These are phyloP conservation scores for Calycina herbarum DNA, from an alignment of 2,329 filamentous ascomycete species.

Conservation along the genomic window DNA sequence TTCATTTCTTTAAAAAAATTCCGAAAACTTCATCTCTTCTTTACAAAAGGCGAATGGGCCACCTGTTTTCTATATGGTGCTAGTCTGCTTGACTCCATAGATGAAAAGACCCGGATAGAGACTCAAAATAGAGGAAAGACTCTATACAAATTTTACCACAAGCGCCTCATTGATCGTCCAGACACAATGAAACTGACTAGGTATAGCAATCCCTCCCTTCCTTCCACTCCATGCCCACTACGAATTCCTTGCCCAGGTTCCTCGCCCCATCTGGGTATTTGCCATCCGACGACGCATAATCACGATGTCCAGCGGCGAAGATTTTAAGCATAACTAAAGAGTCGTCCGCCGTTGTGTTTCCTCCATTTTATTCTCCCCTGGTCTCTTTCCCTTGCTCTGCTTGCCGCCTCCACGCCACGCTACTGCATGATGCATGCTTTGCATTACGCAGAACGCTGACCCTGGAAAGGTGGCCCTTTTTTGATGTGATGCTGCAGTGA, in stretches of 20 bases:
- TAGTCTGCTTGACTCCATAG: conserved; percentile 9
- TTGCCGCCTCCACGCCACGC: conserved; percentile 14
- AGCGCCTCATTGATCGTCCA: not conserved
- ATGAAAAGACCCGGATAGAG: conserved; percentile 14
- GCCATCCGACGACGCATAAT: not conserved
- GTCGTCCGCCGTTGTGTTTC: not conserved
- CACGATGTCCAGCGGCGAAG: not conserved
- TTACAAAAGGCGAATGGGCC: conserved; percentile 13
- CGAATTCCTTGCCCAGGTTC: not conserved
- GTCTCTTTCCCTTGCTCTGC: not conserved
- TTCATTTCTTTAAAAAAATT: not conserved
- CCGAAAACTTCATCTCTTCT: not conserved
- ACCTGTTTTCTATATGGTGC: not conserved
- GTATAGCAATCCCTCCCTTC: too few species aligned
- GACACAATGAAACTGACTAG: too few species aligned
- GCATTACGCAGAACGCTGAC: conserved; percentile 7
- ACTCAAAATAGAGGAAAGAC: conserved; percentile 8
- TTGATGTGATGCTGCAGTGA: not conserved
- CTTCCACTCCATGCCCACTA: too few species aligned
- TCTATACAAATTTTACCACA: conserved; percentile 4
- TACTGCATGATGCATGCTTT: conserved; percentile 15
- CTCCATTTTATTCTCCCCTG: not conserved
- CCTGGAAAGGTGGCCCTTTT: not conserved
- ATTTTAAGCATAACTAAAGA: not conserved
- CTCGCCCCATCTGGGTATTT: not conserved